Evolutionary conservation across 164 flowering plant species (phyloP), one percentile per base, ranked within the genome.

Genomic region (Buxus sempervirens): DNA sequence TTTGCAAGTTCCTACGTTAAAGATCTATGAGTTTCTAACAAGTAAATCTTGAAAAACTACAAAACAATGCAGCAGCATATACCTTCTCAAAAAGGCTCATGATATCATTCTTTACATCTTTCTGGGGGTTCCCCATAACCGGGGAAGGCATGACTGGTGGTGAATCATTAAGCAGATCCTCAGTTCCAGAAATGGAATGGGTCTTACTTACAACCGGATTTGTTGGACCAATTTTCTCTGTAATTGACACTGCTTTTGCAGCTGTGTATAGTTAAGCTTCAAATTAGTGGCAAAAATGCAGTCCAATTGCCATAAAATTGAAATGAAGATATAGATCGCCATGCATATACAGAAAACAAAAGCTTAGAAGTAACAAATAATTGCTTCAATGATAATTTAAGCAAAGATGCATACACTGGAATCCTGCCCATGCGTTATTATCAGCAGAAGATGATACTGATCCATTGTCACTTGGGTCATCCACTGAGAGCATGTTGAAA

Each of bases 81-180:
- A 91, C 99, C 97, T 95, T 95, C 77, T 95, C 97, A 79, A 95
- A 95, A 58, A 95, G 97, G 81, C 89, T 85, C 97, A 95, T 87
- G 54, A 95, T 95, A 77, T 95, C 97, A 76, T 73, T 85, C 79
- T 95, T 92, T 7, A 82, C 83, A 79, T 89, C 96, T 77, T 95
- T 91, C 80, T 80, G 84, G 20, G 92, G 80, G 61, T 83, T 83
- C 32, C 67, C 81, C 42, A 82, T 22, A 66, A 58, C 73, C 38
- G 77, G 58, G 56, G 76, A n/a, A 42, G 80, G 75, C 58, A 73
- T 23, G 62, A 71, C 38, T 54, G 84, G 67, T 53, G 96, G 78
- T 8, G 86, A 64, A 74, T 88, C 90, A 64, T 78, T 82, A 77
- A 93, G 88, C 13, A 91, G 78, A 69, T 88, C 90, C 78, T 90